Evolutionary conservation across 495 filamentous ascomycete species (phyloP), one percentile per base, ranked within the genome.

Genomic region (Cudoniella acicularis): DNA sequence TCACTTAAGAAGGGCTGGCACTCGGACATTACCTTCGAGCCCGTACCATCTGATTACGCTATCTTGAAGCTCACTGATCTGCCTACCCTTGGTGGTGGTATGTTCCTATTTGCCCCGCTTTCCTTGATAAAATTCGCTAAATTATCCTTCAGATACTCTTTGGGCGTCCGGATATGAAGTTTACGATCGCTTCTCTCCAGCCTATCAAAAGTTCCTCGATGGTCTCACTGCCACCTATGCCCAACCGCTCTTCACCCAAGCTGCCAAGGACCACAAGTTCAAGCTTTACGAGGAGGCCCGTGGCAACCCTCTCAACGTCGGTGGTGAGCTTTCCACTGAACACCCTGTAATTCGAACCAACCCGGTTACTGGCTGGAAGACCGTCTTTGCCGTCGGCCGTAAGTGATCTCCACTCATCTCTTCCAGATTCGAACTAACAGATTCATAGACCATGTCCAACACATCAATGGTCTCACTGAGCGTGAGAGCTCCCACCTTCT

Each of bases 121-220:
- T 1, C 27, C 3, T 49, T 53, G 21, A n/a, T n/a, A n/a, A 17
- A 4, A 20, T 16, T 30, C 3, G 17, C 56, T 59, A 43, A 53
- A 59, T 18, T 36, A 49, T 41, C 21, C 10, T 17, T 40, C 41
- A 66, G 61, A 85, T 73, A 77, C 72, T 54, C 78, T 92, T 42
- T 90, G 84, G 86, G 88, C 86, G 16, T 88, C 85, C 0, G 87
- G 85, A 20, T 92, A 91, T 66, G 89, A 91, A 63, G 73, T 90
- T 8, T 92, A 88, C 69, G 89, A 92, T 70, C 83, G 87, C 10
- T 72, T 92, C 64, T 89, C 86, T 0, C 68, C 79, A 20, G 76
- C 83, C 0, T 80, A 86, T 54, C 85, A 82, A 54, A 70, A 72
- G 23, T 89, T 90, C 72, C 76, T 92, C 16, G 88, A 92, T 58